Conservation (phyloP, 2,329 filamentous ascomycete genomes). For the Penicillium sp. region DNA sequence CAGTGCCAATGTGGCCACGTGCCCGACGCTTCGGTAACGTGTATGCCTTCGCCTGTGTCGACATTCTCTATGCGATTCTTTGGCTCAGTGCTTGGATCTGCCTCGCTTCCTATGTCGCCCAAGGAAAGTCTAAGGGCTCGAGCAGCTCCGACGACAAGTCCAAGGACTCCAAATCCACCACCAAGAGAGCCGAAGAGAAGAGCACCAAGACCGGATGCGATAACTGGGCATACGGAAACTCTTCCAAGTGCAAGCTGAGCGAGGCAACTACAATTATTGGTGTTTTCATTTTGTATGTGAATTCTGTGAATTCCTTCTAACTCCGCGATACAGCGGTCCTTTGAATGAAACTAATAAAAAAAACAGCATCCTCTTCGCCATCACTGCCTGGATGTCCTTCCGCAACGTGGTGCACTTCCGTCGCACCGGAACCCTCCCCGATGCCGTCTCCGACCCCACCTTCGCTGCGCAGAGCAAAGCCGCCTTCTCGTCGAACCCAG, state of each 20-base stretch:
- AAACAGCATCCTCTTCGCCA: slow-evolving; percentile 53
- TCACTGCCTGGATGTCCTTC: slow-evolving; percentile 54
- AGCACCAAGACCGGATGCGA: slow-evolving; percentile 34
- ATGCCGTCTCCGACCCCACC: slow-evolving; percentile 43
- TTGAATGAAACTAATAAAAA: background rate
- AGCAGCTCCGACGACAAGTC: slow-evolving; percentile 31
- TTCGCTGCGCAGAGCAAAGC: slow-evolving; percentile 51
- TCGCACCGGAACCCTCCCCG: slow-evolving; percentile 55
- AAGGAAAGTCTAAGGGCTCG: slow-evolving; percentile 52
- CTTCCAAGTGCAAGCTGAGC: slow-evolving; percentile 56
- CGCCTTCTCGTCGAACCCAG: slow-evolving; percentile 48
- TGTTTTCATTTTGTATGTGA: slow-evolving; percentile 55
- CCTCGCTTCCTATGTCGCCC: slow-evolving; percentile 55
- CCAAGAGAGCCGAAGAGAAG: slow-evolving; percentile 34
- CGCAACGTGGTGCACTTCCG: slow-evolving; percentile 57
- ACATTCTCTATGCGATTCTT: slow-evolving; percentile 53
- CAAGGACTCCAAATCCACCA: slow-evolving; percentile 29
- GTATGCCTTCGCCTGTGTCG: slow-evolving; percentile 58
- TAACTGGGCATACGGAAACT: slow-evolving; percentile 51
- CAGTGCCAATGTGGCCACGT: slow-evolving; percentile 60
- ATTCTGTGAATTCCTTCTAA: slow-evolving; percentile 20
- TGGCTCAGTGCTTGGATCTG: slow-evolving; percentile 61
- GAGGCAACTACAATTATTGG: slow-evolving; percentile 56
- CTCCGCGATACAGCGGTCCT: background rate
- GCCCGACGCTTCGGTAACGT: slow-evolving; percentile 58